phyloP scores from a whole-genome alignment of 2,329 filamentous ascomycete genomes.

The Aspergillus calidoustus region DNA sequence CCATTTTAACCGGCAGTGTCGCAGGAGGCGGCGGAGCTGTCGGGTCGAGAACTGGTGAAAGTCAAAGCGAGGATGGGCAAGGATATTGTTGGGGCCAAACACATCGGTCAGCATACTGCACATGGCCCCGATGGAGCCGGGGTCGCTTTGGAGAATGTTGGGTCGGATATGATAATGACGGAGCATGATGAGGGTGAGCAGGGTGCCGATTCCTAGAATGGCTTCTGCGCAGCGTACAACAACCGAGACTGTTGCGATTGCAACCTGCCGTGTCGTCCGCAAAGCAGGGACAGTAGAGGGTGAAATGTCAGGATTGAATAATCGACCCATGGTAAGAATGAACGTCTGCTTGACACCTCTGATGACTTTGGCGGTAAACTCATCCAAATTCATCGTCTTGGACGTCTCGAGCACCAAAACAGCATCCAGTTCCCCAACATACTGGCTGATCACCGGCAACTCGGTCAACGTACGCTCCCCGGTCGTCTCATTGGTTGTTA shows the following conservation, averaged over 20 bases:
- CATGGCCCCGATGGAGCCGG: conserved; percentile 40
- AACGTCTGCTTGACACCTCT: conserved; percentile 67
- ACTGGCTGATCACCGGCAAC: conserved; percentile 37
- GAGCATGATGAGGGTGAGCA: conserved; percentile 33
- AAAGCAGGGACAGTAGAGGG: conserved; percentile 29
- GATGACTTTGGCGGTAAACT: conserved; percentile 33
- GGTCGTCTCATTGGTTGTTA: conserved; percentile 33
- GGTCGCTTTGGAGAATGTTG: conserved; percentile 39
- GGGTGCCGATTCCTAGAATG: conserved; percentile 30
- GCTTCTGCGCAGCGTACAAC: conserved; percentile 36
- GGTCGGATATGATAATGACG: conserved; percentile 34
- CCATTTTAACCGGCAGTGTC: conserved; percentile 36
- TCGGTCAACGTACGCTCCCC: conserved; percentile 34
- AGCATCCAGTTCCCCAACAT: conserved; percentile 36
- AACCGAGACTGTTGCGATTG: conserved; percentile 35
- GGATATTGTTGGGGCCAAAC: conserved; percentile 34
- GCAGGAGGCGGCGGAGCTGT: conserved; percentile 36
- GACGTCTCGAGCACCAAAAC: conserved; percentile 37
- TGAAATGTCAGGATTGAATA: conserved; percentile 35
- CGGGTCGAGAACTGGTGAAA: conserved; percentile 41
- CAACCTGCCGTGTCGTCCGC: conserved; percentile 31
- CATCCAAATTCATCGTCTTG: conserved; percentile 32
- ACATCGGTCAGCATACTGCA: conserved; percentile 40
- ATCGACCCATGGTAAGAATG: conserved; percentile 35
- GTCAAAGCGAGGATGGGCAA: conserved; percentile 32